Evolutionary conservation across 352 stramenopile species (phyloP).

Genomic region (Pythium graminicola): DNA sequence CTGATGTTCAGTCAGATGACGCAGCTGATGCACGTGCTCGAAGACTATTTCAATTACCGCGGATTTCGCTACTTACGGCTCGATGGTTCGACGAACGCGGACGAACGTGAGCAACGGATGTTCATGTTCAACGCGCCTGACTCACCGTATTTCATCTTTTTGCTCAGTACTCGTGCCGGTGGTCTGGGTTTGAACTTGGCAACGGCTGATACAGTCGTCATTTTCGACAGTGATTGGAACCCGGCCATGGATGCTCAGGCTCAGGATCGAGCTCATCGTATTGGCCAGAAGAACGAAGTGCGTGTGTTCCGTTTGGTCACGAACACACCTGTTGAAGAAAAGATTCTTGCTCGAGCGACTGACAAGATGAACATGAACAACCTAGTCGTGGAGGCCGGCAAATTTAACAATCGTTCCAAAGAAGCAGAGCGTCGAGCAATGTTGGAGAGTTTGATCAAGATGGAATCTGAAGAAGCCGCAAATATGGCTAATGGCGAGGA

Average conservation of each 20-base stretch:
- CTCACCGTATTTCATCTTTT: constrained; percentile 96
- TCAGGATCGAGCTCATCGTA: constrained; percentile 97
- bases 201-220: constrained; percentile 98
- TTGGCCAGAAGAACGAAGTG: constrained; percentile 98
- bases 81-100: constrained; percentile 78
- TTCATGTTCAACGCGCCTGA: constrained; percentile 97
- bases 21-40: constrained; percentile 98
- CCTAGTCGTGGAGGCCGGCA: constrained; percentile 82
- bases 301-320: constrained; percentile 98
- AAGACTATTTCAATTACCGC: constrained; percentile 97
- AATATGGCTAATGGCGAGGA: constrained; percentile 57
- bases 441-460: constrained; percentile 84
- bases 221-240: constrained; percentile 99
- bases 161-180: constrained; percentile 95
- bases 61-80: constrained; percentile 80
- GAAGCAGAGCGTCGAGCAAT: constrained; percentile 79
- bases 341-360: constrained; percentile 96
- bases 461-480: constrained; percentile 80
- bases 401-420: constrained; percentile 86
- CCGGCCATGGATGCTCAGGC: constrained; percentile 98
- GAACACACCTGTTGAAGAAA: constrained; percentile 97
- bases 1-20: constrained; percentile 99
- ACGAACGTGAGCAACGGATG: constrained; percentile 90
- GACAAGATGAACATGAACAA: constrained; percentile 93
- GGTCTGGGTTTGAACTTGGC: constrained; percentile 98